Evolutionary conservation across 192 early-diverging fungal genomes (phyloP), one percentile per base, ranked within the genome.

Genomic region (Coemansia sp.): DNA sequence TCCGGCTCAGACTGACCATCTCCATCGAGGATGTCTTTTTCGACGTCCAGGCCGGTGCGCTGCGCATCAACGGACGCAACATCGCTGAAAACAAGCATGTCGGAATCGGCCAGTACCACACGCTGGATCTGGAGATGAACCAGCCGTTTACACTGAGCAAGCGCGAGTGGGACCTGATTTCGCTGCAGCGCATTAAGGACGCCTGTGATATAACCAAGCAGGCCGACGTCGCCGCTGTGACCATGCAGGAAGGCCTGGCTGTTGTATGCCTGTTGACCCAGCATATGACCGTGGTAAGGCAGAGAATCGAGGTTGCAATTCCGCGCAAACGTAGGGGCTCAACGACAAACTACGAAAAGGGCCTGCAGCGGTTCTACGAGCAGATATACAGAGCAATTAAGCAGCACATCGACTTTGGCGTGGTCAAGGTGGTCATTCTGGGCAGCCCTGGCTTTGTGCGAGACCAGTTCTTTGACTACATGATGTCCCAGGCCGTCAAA

Each of bases 381-480:
- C 94, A 97, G 66, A 85, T 96, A 2, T 91, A 89, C 71, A 89
- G 94, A 71, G 91, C 88, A 0, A 92, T 99, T 57, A 73, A 93
- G 64, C 86, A 89, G 45, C 92, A 95, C 72, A 76, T 99, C 17
- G 89, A 97, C 74, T 96, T 99, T 85, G 86, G 88, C 48, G 83
- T 99, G 51, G 87, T 98, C 71, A 99, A 98, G 69, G 95, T 91
- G n/a, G 83, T 98, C 12, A 94, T 99, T 56, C 71, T 99, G 17
- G 95, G 93, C 38, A 97, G 95, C 72, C 97, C 97, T 30, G 97
- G 96, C 34, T 99, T 97, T 86, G 88, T 77, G 36, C 75, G 94
- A 83, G 96, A 98, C 60, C 88, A 91, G 76, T 76, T 98, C 38
- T 92, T 88, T 71, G 83, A 91, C 12, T 92, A 92, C 72, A 93